These are phyloP conservation scores for Zangia roseola DNA, from an alignment of 768 basidiomycete genomes.

Conservation along the genomic window DNA sequence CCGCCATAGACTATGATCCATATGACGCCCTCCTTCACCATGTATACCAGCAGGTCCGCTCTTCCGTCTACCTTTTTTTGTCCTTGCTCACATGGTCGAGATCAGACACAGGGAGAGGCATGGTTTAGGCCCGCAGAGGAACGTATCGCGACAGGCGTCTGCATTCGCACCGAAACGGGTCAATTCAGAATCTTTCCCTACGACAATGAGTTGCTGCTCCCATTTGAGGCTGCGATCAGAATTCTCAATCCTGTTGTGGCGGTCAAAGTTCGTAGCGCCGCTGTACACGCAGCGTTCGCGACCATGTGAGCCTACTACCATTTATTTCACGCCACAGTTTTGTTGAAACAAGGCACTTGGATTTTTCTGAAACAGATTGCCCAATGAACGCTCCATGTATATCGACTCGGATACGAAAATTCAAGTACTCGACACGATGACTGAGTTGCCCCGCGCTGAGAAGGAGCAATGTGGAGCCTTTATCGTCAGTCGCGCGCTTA, in stretches of 20 bases:
- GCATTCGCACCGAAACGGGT: slow-evolving; percentile 63
- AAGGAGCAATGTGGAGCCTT: slow-evolving; percentile 93
- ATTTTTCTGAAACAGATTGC: slow-evolving; percentile 37
- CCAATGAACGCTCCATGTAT: slow-evolving; percentile 56
- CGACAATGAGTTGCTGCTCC: slow-evolving; percentile 68
- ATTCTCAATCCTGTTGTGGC: slow-evolving; percentile 80
- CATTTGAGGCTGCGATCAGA: slow-evolving; percentile 76
- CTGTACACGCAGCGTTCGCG: slow-evolving; percentile 74
- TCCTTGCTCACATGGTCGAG: slow-evolving; percentile 11
- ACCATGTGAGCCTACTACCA: slow-evolving; percentile 54
- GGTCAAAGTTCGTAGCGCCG: slow-evolving; percentile 75
- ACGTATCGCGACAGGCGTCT: slow-evolving; percentile 74
- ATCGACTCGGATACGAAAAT: slow-evolving; percentile 81
- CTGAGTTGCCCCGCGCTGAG: slow-evolving; percentile 70
- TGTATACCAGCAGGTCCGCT: slow-evolving; percentile 69
- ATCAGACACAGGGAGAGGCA: slow-evolving; percentile 74
- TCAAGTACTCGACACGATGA: slow-evolving; percentile 74
- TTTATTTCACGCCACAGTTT: not conserved
- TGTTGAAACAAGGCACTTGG: not conserved
- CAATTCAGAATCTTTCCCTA: slow-evolving; percentile 83
- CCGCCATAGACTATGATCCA: slow-evolving; percentile 70
- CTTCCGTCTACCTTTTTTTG: not conserved
- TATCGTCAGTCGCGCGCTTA: slow-evolving; percentile 49
- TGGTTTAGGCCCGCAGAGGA: slow-evolving; percentile 87
- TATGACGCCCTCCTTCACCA: slow-evolving; percentile 80